Conservation (phyloP, 2,329 filamentous ascomycete genomes). For the Neospermospora avenae region DNA sequence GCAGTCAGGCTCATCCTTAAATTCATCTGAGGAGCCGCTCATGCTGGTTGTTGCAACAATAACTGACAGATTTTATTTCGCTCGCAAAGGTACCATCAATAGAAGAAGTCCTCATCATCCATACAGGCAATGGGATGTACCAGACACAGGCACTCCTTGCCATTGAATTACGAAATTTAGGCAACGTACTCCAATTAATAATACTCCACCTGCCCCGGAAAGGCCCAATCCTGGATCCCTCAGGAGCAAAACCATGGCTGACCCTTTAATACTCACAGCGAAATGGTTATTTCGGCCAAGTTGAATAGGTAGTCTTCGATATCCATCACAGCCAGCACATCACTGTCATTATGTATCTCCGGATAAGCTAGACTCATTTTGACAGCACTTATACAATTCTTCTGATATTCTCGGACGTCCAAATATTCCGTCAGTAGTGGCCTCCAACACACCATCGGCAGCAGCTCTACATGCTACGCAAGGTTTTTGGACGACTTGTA, state of each 20-base stretch:
- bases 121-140: background rate
- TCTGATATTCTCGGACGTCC: background rate
- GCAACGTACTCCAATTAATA: background rate
- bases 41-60: background rate
- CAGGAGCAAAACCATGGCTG: too few relatives aligned
- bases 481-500: conserved; percentile 16
- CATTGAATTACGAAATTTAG: conserved; percentile 17
- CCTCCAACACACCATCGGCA: conserved; percentile 11
- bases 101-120: conserved; percentile 1
- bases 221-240: background rate
- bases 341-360: background rate
- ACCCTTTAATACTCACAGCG: background rate
- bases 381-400: background rate
- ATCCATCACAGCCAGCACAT: conserved; percentile 16
- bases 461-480: conserved; percentile 1
- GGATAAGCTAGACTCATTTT: background rate
- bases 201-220: background rate
- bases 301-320: conserved; percentile 21
- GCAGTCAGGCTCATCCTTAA: conserved; percentile 19
- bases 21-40: conserved; percentile 16
- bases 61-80: background rate
- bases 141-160: conserved; percentile 17
- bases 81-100: conserved; percentile 11
- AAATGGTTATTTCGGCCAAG: conserved; percentile 26
- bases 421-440: conserved; percentile 10